These are phyloP conservation scores for Paecilomyces dactylethromorphus DNA, from an alignment of 2,329 filamentous ascomycete species.

Conservation along the genomic window DNA sequence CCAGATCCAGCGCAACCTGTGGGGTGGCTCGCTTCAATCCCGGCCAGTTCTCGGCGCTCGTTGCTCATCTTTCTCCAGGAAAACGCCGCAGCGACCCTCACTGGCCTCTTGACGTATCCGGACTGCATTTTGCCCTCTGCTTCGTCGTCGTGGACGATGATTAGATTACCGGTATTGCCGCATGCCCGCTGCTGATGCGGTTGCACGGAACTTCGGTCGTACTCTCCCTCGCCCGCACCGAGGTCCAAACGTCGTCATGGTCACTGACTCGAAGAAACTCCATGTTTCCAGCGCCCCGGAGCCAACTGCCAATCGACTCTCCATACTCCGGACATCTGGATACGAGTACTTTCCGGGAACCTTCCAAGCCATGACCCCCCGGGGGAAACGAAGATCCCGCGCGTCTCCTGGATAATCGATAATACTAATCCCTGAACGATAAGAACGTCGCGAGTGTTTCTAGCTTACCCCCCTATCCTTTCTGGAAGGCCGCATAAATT, in stretches of 20 bases:
- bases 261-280: not conserved
- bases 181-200: constrained; percentile 2
- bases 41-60: not conserved
- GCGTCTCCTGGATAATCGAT: no score
- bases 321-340: not conserved
- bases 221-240: constrained; percentile 1
- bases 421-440: no score
- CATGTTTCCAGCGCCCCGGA: not conserved
- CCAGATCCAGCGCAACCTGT: not conserved
- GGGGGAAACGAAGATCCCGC: no score
- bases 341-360: not conserved
- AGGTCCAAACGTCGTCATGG: constrained; percentile 3
- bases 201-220: constrained; percentile 9
- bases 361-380: not conserved
- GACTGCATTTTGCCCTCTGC: not conserved
- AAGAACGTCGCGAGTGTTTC: no score
- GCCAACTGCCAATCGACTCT: not conserved
- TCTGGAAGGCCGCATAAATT: not conserved
- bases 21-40: not conserved
- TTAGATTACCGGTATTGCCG: not conserved
- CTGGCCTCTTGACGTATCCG: not conserved
- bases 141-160: not conserved
- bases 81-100: not conserved
- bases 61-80: not conserved
- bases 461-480: not conserved